Conservation (phyloP, 257 asterid genomes). For the Nicotiana paniculata region DNA sequence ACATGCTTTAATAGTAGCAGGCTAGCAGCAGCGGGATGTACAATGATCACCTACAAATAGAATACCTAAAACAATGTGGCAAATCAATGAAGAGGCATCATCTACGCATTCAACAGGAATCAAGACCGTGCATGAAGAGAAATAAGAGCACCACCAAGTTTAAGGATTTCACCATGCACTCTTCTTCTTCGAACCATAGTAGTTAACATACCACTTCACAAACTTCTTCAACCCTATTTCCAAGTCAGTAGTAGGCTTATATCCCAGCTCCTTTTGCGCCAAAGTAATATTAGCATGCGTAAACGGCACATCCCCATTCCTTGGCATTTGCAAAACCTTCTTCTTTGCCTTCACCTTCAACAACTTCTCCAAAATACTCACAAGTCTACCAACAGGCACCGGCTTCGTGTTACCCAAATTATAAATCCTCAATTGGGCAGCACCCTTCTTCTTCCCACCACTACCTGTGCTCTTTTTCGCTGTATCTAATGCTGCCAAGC, state of each 20-base stretch:
- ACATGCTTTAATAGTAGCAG: slow-evolving; percentile 4
- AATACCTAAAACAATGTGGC: slow-evolving; percentile 24
- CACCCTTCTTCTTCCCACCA: slow-evolving; percentile 56
- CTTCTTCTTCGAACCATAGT: slow-evolving; percentile 62
- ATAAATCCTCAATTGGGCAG: slow-evolving; percentile 53
- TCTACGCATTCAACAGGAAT: slow-evolving; percentile 19
- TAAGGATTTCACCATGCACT: slow-evolving; percentile 35
- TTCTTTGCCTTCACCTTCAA: slow-evolving; percentile 59
- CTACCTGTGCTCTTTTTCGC: slow-evolving; percentile 65
- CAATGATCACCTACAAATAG: slow-evolving; percentile 19
- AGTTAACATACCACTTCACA: slow-evolving; percentile 60
- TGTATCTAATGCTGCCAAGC: slow-evolving; percentile 61
- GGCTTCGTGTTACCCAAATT: slow-evolving; percentile 72
- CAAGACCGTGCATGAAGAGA: background rate
- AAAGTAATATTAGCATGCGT: slow-evolving; percentile 66
- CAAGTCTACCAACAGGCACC: slow-evolving; percentile 53
- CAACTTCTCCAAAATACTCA: slow-evolving; percentile 61
- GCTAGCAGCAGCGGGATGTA: slow-evolving; percentile 12
- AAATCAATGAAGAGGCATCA: slow-evolving; percentile 17
- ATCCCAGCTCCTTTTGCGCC: slow-evolving; percentile 63
- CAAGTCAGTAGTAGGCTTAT: slow-evolving; percentile 55
- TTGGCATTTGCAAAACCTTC: slow-evolving; percentile 49
- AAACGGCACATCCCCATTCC: slow-evolving; percentile 65
- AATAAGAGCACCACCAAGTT: background rate
- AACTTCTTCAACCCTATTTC: slow-evolving; percentile 61